These are phyloP conservation scores for Microstegium vimineum DNA, from an alignment of 176 grass and related monocot species.

Conservation along the genomic window DNA sequence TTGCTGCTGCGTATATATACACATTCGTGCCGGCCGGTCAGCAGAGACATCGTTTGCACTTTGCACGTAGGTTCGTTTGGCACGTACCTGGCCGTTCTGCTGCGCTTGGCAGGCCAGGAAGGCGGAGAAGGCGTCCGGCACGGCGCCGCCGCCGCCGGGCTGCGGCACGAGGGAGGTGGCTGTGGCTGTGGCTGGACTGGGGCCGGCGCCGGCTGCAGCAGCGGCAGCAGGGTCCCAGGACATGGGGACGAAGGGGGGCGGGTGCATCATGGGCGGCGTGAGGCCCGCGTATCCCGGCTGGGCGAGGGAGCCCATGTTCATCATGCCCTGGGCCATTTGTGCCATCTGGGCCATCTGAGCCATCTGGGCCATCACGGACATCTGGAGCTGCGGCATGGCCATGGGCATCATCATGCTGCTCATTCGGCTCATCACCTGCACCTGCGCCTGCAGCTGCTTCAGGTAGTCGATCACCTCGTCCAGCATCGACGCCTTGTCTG, in stretches of 20 bases:
- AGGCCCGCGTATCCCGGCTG: slow-evolving; percentile 44
- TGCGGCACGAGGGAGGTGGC: slow-evolving; percentile 2
- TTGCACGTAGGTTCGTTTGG: too few species aligned
- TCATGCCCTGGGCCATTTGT: slow-evolving; percentile 63
- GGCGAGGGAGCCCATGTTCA: slow-evolving; percentile 44
- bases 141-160: not conserved
- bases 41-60: not conserved
- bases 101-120: slow-evolving; percentile 58
- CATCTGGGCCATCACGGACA: slow-evolving; percentile 79
- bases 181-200: not conserved
- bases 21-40: not conserved
- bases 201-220: not conserved
- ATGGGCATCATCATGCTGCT: slow-evolving; percentile 91
- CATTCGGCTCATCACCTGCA: slow-evolving; percentile 80
- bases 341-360: slow-evolving; percentile 79
- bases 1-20: too few species aligned
- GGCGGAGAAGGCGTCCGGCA: slow-evolving; percentile 49
- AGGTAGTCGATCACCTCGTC: slow-evolving; percentile 96
- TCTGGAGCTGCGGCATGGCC: slow-evolving; percentile 66
- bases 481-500: slow-evolving; percentile 97
- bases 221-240: slow-evolving; percentile 20
- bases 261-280: slow-evolving; percentile 42
- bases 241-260: slow-evolving; percentile 37
- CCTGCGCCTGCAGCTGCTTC: slow-evolving; percentile 86
- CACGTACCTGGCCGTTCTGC: slow-evolving; percentile 54